These are phyloP conservation scores for Lachnellula hyalina DNA, from an alignment of 2,329 filamentous ascomycete genomes.

Conservation along the genomic window DNA sequence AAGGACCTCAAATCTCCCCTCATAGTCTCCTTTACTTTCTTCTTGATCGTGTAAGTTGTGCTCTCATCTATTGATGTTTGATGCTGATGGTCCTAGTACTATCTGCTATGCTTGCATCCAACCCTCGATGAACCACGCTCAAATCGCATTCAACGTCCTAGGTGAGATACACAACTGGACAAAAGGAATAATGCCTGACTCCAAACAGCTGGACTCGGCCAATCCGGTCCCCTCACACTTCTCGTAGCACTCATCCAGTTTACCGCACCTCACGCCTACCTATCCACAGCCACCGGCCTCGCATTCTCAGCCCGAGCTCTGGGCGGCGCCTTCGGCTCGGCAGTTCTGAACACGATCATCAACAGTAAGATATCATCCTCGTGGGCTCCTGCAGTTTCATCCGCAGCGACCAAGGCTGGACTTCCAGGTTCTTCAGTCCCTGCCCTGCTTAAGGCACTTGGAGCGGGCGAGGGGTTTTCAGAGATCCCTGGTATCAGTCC, in stretches of 20 bases:
- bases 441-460: conserved; percentile 36
- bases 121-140: conserved; percentile 39
- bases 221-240: conserved; percentile 44
- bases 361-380: conserved; percentile 39
- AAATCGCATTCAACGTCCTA: conserved; percentile 44
- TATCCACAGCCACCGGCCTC: conserved; percentile 48
- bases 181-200: not conserved
- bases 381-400: conserved; percentile 36
- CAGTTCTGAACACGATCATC: conserved; percentile 47
- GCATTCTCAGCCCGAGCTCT: conserved; percentile 49
- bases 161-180: conserved; percentile 6
- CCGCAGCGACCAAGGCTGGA: conserved; percentile 39
- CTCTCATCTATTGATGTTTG: not conserved
- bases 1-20: conserved; percentile 45
- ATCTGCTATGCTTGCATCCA: conserved; percentile 43
- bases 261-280: conserved; percentile 46
- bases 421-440: conserved; percentile 35
- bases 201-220: conserved; percentile 39
- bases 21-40: conserved; percentile 41
- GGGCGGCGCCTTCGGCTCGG: conserved; percentile 48
- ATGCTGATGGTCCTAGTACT: conserved; percentile 26
- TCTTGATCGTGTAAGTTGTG: conserved; percentile 40
- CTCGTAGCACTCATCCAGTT: conserved; percentile 47
- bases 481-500: conserved; percentile 35
- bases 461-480: conserved; percentile 30